Conservation (phyloP, 768 basidiomycete genomes). For the Cyathus striatus region DNA sequence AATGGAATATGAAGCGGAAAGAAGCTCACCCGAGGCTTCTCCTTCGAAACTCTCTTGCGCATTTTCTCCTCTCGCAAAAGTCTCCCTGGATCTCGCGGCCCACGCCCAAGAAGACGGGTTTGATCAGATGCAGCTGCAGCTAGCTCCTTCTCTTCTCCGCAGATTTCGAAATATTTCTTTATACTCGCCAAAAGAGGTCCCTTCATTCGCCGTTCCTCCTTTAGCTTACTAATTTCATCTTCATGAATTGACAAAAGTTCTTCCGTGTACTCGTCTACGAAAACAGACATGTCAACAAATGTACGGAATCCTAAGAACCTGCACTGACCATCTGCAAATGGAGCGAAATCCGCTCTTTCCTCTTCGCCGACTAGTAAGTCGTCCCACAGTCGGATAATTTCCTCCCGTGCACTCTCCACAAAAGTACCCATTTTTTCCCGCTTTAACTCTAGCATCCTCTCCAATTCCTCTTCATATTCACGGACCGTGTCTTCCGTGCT, state of each 20-base stretch:
- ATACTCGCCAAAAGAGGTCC: conserved; percentile 70
- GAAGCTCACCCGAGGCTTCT: conserved; percentile 91
- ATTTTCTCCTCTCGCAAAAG: conserved; percentile 94
- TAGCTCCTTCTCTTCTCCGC: conserved; percentile 84
- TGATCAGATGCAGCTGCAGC: conserved; percentile 79
- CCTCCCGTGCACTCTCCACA: conserved; percentile 72
- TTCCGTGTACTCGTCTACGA: conserved; percentile 79
- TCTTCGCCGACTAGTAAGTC: conserved; percentile 83
- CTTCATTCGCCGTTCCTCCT: conserved; percentile 78
- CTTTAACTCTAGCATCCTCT: conserved; percentile 86
- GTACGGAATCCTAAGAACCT: neutral
- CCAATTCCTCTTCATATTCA: conserved; percentile 87
- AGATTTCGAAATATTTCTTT: conserved; percentile 88
- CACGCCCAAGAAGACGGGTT: conserved; percentile 74
- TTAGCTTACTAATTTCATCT: conserved; percentile 75
- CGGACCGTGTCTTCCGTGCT: conserved; percentile 71
- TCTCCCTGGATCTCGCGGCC: conserved; percentile 77
- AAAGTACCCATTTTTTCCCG: conserved; percentile 84
- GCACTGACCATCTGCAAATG: conserved; percentile 73
- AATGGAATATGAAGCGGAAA: conserved; percentile 6
- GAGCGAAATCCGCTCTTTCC: conserved; percentile 74
- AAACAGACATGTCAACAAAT: too few species aligned
- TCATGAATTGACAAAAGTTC: conserved; percentile 83
- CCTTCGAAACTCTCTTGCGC: conserved; percentile 87
- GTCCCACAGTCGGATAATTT: conserved; percentile 81